Conservation (phyloP, 2,329 filamentous ascomycete species). For the Catunica adiposa region DNA sequence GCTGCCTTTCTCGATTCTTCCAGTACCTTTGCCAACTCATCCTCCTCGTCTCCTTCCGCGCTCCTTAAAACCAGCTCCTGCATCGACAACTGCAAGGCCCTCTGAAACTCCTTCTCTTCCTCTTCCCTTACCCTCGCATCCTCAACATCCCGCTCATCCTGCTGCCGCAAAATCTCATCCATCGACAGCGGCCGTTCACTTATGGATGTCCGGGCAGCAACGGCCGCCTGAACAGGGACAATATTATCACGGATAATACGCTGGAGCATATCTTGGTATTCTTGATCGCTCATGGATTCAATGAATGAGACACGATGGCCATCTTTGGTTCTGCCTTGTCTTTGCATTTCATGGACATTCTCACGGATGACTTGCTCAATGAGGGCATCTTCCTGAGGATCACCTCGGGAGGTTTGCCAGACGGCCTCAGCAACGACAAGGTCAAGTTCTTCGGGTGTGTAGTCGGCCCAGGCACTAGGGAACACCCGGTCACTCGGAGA, state of each 20-base stretch:
- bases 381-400: conserved; percentile 4
- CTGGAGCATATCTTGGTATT: conserved; percentile 3
- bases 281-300: not conserved
- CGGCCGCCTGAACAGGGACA: not conserved
- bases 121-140: not conserved
- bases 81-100: not conserved
- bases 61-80: not conserved
- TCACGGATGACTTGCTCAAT: conserved; percentile 7
- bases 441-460: not conserved
- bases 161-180: not conserved
- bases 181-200: not conserved
- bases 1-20: conserved; percentile 1
- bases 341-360: conserved; percentile 2
- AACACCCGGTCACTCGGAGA: not conserved
- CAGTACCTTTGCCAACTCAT: not conserved
- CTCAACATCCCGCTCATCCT: not conserved
- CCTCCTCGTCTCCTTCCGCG: not conserved
- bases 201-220: not conserved
- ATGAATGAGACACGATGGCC: not conserved
- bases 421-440: not conserved
- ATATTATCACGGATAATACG: conserved; percentile 3
- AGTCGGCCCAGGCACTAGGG: conserved; percentile 1
- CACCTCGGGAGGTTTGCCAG: not conserved
- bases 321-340: not conserved
- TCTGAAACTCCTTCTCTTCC: not conserved